Evolutionary conservation across 2,329 filamentous ascomycete genomes (phyloP).

Genomic region (Aplosporella prunicola): DNA sequence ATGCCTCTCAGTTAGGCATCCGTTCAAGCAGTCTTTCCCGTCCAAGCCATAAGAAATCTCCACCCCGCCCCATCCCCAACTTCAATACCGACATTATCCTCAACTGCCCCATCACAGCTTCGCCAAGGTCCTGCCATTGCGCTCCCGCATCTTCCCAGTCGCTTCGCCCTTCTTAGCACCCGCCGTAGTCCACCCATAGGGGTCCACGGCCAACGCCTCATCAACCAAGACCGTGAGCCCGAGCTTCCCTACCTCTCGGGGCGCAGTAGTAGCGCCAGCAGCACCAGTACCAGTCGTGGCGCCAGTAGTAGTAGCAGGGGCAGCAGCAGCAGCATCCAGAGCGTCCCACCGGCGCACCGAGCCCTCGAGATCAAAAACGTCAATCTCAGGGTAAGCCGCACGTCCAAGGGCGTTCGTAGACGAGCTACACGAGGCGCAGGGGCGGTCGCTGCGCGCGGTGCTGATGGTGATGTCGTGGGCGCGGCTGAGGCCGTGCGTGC

Average conservation of each 20-base stretch:
- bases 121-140: no score
- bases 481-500: background rate
- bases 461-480: background rate
- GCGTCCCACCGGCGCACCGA: background rate
- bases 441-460: background rate
- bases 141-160: no score
- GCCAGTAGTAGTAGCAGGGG: background rate
- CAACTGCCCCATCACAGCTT: no score
- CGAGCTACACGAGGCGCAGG: background rate
- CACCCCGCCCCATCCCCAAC: no score
- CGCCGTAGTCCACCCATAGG: background rate
- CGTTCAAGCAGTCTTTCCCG: no score
- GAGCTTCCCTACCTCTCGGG: background rate
- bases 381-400: background rate
- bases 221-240: background rate
- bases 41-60: no score
- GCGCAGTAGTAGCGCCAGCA: background rate
- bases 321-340: background rate
- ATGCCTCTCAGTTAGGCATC: no score
- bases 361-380: background rate
- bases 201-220: background rate
- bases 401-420: background rate
- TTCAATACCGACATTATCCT: no score
- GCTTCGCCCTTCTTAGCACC: no score
- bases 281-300: background rate